phyloP scores from a whole-genome alignment of 345 rosid species.

The Pseudoturritis turrita region DNA sequence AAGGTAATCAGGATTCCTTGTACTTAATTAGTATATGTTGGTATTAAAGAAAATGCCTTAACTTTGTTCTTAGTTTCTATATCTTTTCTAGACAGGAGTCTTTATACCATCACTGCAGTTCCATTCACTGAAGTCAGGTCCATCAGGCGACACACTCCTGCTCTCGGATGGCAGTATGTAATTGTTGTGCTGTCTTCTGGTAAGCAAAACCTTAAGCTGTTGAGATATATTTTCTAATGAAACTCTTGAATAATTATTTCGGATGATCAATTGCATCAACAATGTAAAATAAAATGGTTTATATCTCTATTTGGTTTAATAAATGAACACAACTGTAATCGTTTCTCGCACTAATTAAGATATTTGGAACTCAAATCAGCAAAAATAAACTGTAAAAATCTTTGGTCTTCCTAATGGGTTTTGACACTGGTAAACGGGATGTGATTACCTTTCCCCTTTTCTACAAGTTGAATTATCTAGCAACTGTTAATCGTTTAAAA shows the following conservation, averaged over 20 bases:
- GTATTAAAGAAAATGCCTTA: not conserved
- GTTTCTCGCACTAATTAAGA: not conserved
- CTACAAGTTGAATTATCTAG: not conserved
- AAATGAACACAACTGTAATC: not conserved
- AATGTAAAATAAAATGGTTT: not conserved
- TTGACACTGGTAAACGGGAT: not conserved
- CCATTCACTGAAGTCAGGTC: slow-evolving; percentile 80
- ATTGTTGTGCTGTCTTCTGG: slow-evolving; percentile 91
- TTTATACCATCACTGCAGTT: slow-evolving; percentile 78
- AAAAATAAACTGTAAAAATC: not conserved
- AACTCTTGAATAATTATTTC: not conserved
- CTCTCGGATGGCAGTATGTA: slow-evolving; percentile 96
- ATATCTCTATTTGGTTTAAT: not conserved
- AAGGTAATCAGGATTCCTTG: slow-evolving; percentile 44
- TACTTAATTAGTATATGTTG: not conserved
- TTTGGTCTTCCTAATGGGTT: not conserved
- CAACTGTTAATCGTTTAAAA: not conserved
- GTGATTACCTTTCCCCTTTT: not conserved
- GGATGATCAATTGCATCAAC: not conserved
- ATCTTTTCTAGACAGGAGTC: slow-evolving; percentile 63
- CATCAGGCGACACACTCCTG: slow-evolving; percentile 77
- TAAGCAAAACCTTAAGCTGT: slow-evolving; percentile 16
- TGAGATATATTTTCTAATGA: not conserved
- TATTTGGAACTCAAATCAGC: not conserved
- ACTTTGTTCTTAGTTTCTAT: not conserved